Base-by-base conservation (phyloP, 352 stramenopile species). In the Pythium sp. region DNA sequence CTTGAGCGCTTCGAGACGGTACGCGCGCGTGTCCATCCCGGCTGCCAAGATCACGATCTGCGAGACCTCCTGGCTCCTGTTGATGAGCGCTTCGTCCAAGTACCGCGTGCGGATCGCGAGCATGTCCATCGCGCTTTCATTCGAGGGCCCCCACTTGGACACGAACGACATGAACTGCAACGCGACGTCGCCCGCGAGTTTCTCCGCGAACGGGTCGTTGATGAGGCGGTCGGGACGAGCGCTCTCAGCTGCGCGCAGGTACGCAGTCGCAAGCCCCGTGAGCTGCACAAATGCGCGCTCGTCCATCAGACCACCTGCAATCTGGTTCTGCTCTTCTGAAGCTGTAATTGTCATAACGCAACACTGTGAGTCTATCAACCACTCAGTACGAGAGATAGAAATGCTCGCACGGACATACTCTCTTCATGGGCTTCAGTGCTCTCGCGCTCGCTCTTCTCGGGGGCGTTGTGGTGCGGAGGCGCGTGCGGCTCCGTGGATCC, bases 31-130 rank as follows among this genome's bases (percentile, higher is more conserved):
- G 46, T 74, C 69, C 49, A 74, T 64, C 6, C 69, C 69, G 3
- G 57, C 32, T 4, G 58, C 69, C 28, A 74, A 34, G 67, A 73
- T 68, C 41, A 74, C 65, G 12, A 74, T 20, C 41, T 74, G 69
- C 15, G 56, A 53, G 53, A 72, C 72, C 0, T 15, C 1, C 2
- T 30, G n/a, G 51, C 64, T 34, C 8, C 69, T 34, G 5, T 68
- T 43, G 5, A 18, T 15, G 15, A 74, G 34, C 8, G 69, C 58
- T 24, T 74, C 69, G 32, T 74, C 69, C 43, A 74, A 63, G 56
- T 69, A 74, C 38, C 65, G 61, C 65, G 69, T 74, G 43, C 64
- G 69, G 20, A 74, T 57, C 26, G 65, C 69, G 20, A 74, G 24
- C 54, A 72, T 56, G 51, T 74, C 49, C 58, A 51, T 38, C 7